These are phyloP conservation scores for Silene coronaria DNA, from an alignment of 179 eudicot genomes.

Conservation along the genomic window DNA sequence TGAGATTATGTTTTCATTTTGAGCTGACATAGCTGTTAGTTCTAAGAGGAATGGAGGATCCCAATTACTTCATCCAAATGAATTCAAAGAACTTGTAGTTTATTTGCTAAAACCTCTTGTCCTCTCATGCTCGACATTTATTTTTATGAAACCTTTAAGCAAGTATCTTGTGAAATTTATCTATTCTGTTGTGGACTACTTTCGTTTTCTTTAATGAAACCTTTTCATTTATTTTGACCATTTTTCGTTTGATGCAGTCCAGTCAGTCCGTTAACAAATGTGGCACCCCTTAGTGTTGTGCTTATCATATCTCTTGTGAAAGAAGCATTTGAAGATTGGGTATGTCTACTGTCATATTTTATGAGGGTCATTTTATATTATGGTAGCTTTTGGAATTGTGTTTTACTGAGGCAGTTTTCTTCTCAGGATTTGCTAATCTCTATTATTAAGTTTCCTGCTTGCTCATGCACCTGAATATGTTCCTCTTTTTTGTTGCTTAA, in stretches of 20 bases:
- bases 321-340: constrained; percentile 99
- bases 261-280: constrained; percentile 91
- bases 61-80: not conserved
- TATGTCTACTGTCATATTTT: constrained; percentile 36
- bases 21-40: not conserved
- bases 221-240: too few relatives aligned
- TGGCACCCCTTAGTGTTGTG: constrained; percentile 79
- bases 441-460: not conserved
- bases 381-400: not conserved
- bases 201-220: too few relatives aligned
- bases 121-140: not conserved
- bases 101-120: not conserved
- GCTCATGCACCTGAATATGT: constrained; percentile 3
- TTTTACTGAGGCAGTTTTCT: not conserved
- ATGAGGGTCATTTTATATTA: constrained; percentile 1
- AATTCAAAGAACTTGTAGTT: not conserved
- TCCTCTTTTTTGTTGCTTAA: constrained; percentile 12
- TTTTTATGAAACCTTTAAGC: not conserved
- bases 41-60: not conserved
- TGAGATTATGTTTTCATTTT: not conserved
- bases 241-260: constrained; percentile 66
- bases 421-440: not conserved
- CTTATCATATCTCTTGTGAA: constrained; percentile 86
- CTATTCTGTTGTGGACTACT: not conserved
- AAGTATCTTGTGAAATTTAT: not conserved